Evolutionary conservation across 2,329 filamentous ascomycete species (phyloP).

Genomic region (Verticillium nubilum): DNA sequence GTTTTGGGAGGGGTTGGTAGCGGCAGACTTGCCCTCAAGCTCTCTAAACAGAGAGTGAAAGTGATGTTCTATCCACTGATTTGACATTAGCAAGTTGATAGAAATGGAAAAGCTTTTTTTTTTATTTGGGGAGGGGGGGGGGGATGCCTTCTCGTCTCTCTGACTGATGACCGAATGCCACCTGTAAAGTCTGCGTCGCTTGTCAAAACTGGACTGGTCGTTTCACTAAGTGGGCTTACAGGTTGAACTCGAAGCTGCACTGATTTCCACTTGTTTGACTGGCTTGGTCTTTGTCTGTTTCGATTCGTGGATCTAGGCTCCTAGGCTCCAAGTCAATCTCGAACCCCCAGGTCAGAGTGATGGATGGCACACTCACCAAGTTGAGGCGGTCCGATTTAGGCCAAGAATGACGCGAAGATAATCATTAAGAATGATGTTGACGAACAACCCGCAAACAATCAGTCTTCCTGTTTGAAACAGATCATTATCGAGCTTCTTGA

Average conservation of each 20-base stretch:
- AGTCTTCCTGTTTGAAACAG: slow-evolving; percentile 32
- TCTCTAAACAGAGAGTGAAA: slow-evolving; percentile 14
- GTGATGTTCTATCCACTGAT: slow-evolving; percentile 18
- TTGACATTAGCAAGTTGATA: not conserved
- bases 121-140: too few species aligned
- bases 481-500: slow-evolving; percentile 29
- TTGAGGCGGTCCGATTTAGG: slow-evolving; percentile 39
- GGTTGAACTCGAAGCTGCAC: slow-evolving; percentile 23
- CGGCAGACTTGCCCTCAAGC: not conserved
- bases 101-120: too few species aligned
- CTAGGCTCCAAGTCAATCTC: not conserved
- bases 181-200: slow-evolving; percentile 18
- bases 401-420: slow-evolving; percentile 32
- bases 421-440: slow-evolving; percentile 39
- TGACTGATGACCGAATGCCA: slow-evolving; percentile 25
- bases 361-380: slow-evolving; percentile 2
- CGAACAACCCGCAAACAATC: slow-evolving; percentile 51
- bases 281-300: slow-evolving; percentile 18
- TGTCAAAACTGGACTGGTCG: not conserved
- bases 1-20: slow-evolving; percentile 1
- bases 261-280: slow-evolving; percentile 12
- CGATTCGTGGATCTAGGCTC: slow-evolving; percentile 43
- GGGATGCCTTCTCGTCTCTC: slow-evolving; percentile 18
- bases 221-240: slow-evolving; percentile 4
- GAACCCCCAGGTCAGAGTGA: not conserved